Evolutionary conservation across 2,329 filamentous ascomycete genomes (phyloP).

Genomic region (Claviceps sp.): DNA sequence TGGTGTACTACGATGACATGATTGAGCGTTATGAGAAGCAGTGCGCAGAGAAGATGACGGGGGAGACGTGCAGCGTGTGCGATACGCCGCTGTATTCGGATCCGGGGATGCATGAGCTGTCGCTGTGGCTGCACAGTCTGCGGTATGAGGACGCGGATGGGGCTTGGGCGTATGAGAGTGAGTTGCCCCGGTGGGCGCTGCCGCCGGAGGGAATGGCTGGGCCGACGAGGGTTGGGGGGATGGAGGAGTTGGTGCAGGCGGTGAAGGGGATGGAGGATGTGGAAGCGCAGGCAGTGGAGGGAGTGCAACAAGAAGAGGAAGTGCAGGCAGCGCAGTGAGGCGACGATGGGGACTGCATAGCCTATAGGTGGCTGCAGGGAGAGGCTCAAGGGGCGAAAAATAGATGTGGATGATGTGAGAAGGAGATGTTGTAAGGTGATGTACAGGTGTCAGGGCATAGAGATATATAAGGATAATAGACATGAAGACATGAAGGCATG

Average conservation of each 20-base stretch:
- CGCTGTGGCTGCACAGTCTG: conserved; percentile 85
- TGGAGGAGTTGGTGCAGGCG: conserved; percentile 46
- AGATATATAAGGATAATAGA: not conserved
- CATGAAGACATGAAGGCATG: not conserved
- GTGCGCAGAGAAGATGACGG: conserved; percentile 88
- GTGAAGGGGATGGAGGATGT: conserved; percentile 14
- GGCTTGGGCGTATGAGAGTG: conserved; percentile 76
- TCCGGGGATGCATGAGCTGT: conserved; percentile 77
- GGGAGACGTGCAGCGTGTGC: conserved; percentile 67
- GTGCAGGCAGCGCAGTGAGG: not conserved
- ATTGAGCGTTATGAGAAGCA: conserved; percentile 79
- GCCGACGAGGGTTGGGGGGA: conserved; percentile 50
- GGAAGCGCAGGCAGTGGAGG: not conserved
- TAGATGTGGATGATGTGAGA: not conserved
- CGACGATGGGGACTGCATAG: no score
- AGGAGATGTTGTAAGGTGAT: no score
- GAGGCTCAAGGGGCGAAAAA: not conserved
- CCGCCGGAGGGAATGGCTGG: conserved; percentile 62
- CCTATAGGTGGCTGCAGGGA: not conserved
- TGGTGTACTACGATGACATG: conserved; percentile 90
- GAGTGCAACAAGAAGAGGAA: not conserved
- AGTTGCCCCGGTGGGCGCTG: conserved; percentile 73
- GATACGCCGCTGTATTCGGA: conserved; percentile 86
- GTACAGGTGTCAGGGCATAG: no score
- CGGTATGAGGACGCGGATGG: conserved; percentile 77